A percentile compares a stretch with the other conserved stretches of the same genome.
These are phyloP conservation scores for Phylloboletellus chloephorus DNA, from an alignment of 1,284 basidiomycete species.

Conservation along the genomic window DNA sequence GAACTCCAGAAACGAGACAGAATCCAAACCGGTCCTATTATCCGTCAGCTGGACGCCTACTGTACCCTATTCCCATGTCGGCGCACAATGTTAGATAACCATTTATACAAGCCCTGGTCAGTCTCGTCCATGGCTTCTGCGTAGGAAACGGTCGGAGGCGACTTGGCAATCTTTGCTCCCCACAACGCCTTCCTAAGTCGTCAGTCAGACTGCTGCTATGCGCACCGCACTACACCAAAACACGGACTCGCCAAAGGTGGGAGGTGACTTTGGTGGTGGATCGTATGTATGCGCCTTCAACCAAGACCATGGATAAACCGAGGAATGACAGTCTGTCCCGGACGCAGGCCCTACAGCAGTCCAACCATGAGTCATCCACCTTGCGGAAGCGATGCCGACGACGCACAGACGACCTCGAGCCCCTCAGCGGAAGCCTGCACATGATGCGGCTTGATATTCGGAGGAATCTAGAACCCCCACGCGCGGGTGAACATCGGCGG, in stretches of 20 bases:
- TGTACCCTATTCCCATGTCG: slow-evolving; percentile 26
- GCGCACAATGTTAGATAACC: slow-evolving; percentile 82
- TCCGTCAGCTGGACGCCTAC: slow-evolving; percentile 5
- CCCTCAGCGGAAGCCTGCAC: slow-evolving; percentile 62
- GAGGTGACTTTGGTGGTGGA: slow-evolving; percentile 41
- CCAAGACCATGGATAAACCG: slow-evolving; percentile 87
- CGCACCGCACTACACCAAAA: neutral
- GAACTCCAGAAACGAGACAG: slow-evolving; percentile 81
- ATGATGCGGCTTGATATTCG: slow-evolving; percentile 62
- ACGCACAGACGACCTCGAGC: slow-evolving; percentile 59
- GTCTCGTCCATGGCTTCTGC: slow-evolving; percentile 68
- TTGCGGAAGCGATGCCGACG: neutral
- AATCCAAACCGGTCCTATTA: slow-evolving; percentile 81
- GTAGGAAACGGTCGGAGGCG: slow-evolving; percentile 74
- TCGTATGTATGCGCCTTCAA: slow-evolving; percentile 72
- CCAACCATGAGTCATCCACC: slow-evolving; percentile 7
- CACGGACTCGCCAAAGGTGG: slow-evolving; percentile 39
- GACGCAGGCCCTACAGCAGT: slow-evolving; percentile 51
- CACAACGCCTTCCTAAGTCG: slow-evolving; percentile 66
- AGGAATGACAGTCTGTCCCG: slow-evolving; percentile 51
- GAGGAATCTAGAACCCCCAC: slow-evolving; percentile 56
- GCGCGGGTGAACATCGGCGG: slow-evolving; percentile 2
- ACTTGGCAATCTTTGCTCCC: slow-evolving; percentile 71
- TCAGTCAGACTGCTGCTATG: neutral
- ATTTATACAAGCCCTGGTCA: slow-evolving; percentile 70